Conservation (phyloP, 2,329 filamentous ascomycete genomes). For the Trichoderma hamatum region DNA sequence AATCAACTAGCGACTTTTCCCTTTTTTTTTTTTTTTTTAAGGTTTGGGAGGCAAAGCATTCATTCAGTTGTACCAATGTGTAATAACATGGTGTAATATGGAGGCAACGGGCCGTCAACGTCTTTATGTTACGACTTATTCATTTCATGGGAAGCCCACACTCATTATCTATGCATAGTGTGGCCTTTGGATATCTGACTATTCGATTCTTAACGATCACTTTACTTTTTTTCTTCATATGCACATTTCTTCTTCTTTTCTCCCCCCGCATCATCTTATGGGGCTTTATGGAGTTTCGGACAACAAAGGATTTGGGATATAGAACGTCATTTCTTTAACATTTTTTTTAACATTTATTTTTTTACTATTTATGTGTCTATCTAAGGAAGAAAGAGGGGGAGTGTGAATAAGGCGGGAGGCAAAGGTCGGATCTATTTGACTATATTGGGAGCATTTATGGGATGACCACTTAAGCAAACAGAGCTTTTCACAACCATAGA, state of each 20-base stretch:
- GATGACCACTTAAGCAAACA: conserved; percentile 16
- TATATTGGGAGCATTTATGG: conserved; percentile 5
- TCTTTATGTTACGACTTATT: conserved; percentile 16
- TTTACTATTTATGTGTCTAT: background rate
- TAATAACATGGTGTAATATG: conserved; percentile 5
- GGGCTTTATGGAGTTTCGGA: background rate
- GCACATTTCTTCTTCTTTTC: background rate
- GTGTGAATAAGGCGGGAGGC: background rate
- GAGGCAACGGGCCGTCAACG: conserved; percentile 6
- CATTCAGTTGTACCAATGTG: background rate
- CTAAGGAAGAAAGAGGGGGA: background rate
- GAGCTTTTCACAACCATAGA: conserved; percentile 15
- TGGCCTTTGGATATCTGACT: background rate
- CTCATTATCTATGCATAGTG: background rate
- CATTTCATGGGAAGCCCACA: conserved; percentile 3
- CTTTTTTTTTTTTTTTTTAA: too few species aligned
- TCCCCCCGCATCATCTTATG: background rate
- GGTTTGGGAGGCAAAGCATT: background rate
- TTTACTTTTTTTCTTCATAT: background rate
- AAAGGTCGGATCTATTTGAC: background rate
- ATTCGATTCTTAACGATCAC: conserved; percentile 6
- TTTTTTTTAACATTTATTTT: background rate
- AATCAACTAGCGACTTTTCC: background rate
- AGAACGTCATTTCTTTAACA: background rate
- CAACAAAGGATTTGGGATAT: background rate